Base-by-base conservation (phyloP, 2,329 filamentous ascomycete genomes). In the Colletotrichum tofieldiae region DNA sequence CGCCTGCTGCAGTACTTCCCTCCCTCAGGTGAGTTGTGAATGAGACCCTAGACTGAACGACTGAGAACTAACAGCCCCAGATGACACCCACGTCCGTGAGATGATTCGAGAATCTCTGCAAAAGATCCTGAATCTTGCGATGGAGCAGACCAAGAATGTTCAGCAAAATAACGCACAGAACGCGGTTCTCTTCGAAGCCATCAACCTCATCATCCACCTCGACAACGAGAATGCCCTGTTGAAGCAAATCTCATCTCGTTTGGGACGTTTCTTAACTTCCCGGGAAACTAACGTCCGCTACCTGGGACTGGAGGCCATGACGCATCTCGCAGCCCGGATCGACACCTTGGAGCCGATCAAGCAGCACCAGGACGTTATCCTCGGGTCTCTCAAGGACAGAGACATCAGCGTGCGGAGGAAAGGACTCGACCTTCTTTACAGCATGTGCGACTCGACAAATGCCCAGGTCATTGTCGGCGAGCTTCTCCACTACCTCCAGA, bases 131-230 rank as follows among this genome's bases (percentile, higher is more conserved):
- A 94, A 98, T 78, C 87, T 94, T 47, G 96, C 96, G 1, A 92
- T 97, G 86, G 96, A 98, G 79, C 92, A 94, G 79, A 96, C 94
- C 65, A 99, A 98, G 85, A 99, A 99, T 78, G 96, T 99, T 20
- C 96, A 99, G 83, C 96, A 99, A 81, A 99, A 99, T 82, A 99
- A 99, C 80, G 96, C 96, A 0, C 96, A 98, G 79, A 99, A 99
- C 79, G 96, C 96, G 0, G 95, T 99, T 18, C 88, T 99, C 1
- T 99, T 99, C 79, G 96, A 99, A 85, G 97, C 96, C 32, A 99
- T 99, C 82, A 98, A 99, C 80, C 90, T 99, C 55, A 96, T 98
- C 77, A 99, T 99, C 76, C 96, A 99, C 80, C 89, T 99, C 32
- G 96, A 98, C 77, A 98, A 95, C 0, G 96, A 99, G 81, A 93